Evolutionary conservation across 1,284 basidiomycete species (phyloP), one percentile per base, ranked within the genome.

Genomic region (Ganoderma lucidum): DNA sequence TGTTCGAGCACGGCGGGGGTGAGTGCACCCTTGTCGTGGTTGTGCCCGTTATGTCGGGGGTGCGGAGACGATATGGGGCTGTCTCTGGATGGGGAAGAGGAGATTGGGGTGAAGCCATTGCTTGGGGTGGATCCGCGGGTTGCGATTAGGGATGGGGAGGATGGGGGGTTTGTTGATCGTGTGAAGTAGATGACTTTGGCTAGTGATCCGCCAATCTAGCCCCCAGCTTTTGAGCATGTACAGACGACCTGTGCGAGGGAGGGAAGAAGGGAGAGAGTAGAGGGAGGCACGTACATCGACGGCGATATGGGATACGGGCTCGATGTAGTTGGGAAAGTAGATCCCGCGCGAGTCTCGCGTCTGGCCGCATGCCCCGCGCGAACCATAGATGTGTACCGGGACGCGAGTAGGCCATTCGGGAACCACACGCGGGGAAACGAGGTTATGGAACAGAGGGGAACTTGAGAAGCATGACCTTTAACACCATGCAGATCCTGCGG

Each of bases 101-200:
- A 84, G 23, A 83, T 78, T n/a, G 90, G 87, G 6, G 85, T 83
- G 8, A 86, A 85, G 45, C 87, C 74, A 64, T 81, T 80, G 76
- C 84, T 86, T n/a, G 81, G 79, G 70, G 83, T 84, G 45, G 86
- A 88, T 17, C 88, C 90, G 60, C 79, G 80, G 23, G 90, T 90
- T 2, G 90, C 89, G 71, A 79, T 83, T 64, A 89, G 80, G 23
- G 90, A 90, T 23, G 92, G 90, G 8, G 92, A 91, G 53, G 87
- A 84, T 35, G 92, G 90, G 3, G 91, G 92, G 66, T 94, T 91
- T 9, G 92, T 90, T 19, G 95, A 96, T 55, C 96, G 92, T 65
- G 96, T 98, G 81, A 99, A 99, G 84, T 99, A 99, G 76, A 99
- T 96, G 67, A 99, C 95, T 82, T 99, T 99, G 71, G 97, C 97